A percentile compares a stretch with the other conserved stretches of the same genome.
Evolutionary conservation across 352 stramenopile genomes (phyloP).

Genomic region (Aphanomyces invadans): DNA sequence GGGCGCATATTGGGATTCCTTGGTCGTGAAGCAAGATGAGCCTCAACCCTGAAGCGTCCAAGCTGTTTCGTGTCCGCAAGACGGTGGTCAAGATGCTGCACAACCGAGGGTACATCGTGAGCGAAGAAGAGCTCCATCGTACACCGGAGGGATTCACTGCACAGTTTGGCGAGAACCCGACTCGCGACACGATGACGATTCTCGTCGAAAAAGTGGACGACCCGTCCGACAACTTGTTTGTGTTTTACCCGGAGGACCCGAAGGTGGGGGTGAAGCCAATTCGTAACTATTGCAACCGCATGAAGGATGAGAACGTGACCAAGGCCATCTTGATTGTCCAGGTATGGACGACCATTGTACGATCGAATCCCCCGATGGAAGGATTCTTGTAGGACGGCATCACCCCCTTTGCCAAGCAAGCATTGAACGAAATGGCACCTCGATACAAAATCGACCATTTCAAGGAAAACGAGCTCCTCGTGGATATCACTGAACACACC

Average conservation of each 20-base stretch:
- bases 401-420: conserved; percentile 96
- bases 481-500: conserved; percentile 99
- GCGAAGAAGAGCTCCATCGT: conserved; percentile 94
- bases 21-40: conserved; percentile 38
- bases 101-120: conserved; percentile 97
- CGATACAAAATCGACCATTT: conserved; percentile 95
- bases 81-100: conserved; percentile 94
- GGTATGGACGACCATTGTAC: conserved; percentile 26
- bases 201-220: conserved; percentile 90
- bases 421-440: conserved; percentile 91
- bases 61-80: conserved; percentile 92
- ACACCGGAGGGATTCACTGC: conserved; percentile 84
- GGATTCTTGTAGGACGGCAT: conserved; percentile 65
- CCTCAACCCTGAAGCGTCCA: conserved; percentile 73
- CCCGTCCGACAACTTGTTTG: conserved; percentile 93
- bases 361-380: not conserved
- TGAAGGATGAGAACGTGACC: conserved; percentile 95
- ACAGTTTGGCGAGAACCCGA: conserved; percentile 89
- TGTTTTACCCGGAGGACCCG: conserved; percentile 99
- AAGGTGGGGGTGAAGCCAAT: conserved; percentile 98
- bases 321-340: conserved; percentile 98
- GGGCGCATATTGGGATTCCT: not conserved
- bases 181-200: conserved; percentile 94
- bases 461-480: conserved; percentile 97
- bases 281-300: conserved; percentile 91